A percentile compares a stretch with the other conserved stretches of the same genome.
Evolutionary conservation across 768 basidiomycete genomes (phyloP).

Genomic region (Panus rudis): DNA sequence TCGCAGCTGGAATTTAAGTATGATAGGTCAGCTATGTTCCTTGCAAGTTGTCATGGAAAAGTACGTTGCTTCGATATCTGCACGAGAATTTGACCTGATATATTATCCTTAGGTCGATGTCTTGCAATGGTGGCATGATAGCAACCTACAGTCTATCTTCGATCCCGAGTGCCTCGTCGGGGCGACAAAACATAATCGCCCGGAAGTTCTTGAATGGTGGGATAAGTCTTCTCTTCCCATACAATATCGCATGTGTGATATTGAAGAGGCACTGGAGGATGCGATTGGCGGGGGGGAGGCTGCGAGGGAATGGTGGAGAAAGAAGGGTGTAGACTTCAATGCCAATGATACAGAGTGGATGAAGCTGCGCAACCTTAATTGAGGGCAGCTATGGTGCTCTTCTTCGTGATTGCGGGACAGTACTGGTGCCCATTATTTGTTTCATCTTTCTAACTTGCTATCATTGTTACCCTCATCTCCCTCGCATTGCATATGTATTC

Average conservation of each 20-base stretch:
- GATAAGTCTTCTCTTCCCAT: slow-evolving; percentile 69
- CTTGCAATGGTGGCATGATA: slow-evolving; percentile 77
- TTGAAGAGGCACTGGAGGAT: slow-evolving; percentile 88
- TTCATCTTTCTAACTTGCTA: neutral
- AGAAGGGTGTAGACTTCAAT: slow-evolving; percentile 76
- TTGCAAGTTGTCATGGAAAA: slow-evolving; percentile 75
- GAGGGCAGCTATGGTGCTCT: too few species aligned
- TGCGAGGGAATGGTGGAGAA: slow-evolving; percentile 75
- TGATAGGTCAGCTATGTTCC: slow-evolving; percentile 68
- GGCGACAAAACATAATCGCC: slow-evolving; percentile 76
- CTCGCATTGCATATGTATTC: neutral
- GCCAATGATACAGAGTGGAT: slow-evolving; percentile 86
- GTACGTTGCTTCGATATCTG: neutral
- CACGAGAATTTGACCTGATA: too few species aligned
- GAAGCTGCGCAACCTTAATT: slow-evolving; percentile 71
- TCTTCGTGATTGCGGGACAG: neutral
- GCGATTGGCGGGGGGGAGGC: slow-evolving; percentile 74
- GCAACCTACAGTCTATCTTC: slow-evolving; percentile 69
- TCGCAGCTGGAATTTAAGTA: slow-evolving; percentile 75
- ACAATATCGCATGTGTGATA: slow-evolving; percentile 85
- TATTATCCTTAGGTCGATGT: slow-evolving; percentile 42
- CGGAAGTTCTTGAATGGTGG: slow-evolving; percentile 88
- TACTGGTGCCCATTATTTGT: neutral
- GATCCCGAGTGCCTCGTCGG: slow-evolving; percentile 75
- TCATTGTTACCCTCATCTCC: neutral